Evolutionary conservation across 2,329 filamentous ascomycete genomes (phyloP).

Genomic region (Purpureocillium lavendulum): DNA sequence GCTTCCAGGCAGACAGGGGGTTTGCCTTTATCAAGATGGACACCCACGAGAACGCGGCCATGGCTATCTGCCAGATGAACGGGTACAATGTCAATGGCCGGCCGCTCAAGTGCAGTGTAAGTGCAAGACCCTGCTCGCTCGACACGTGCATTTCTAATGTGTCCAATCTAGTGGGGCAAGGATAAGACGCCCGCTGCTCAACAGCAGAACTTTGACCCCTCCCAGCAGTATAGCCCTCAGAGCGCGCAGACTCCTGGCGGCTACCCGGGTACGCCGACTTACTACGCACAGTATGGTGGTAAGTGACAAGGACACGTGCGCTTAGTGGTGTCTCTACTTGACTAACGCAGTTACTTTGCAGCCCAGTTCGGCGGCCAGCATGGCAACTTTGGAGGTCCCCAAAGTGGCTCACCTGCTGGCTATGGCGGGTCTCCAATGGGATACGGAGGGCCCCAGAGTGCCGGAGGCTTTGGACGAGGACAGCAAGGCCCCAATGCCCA

Average conservation of each 20-base stretch:
- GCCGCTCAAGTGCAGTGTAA: slow-evolving; percentile 95
- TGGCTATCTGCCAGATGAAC: slow-evolving; percentile 96
- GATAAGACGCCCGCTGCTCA: slow-evolving; percentile 78
- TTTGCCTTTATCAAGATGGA: slow-evolving; percentile 99
- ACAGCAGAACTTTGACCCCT: slow-evolving; percentile 63
- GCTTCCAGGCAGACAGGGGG: slow-evolving; percentile 94
- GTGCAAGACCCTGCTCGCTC: slow-evolving; percentile 30
- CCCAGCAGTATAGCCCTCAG: slow-evolving; percentile 63
- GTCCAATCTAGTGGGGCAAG: slow-evolving; percentile 83
- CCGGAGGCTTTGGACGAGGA: slow-evolving; percentile 78
- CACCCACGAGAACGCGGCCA: slow-evolving; percentile 92
- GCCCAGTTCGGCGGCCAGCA: slow-evolving; percentile 57
- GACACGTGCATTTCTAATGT: slow-evolving; percentile 17
- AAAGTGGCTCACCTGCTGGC: slow-evolving; percentile 51
- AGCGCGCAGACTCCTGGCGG: slow-evolving; percentile 61
- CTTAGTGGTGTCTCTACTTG: slow-evolving; percentile 10
- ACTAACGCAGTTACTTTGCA: slow-evolving; percentile 15
- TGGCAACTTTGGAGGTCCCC: slow-evolving; percentile 55
- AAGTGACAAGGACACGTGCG: slow-evolving; percentile 32
- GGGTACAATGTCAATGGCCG: slow-evolving; percentile 97
- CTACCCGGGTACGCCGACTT: slow-evolving; percentile 74
- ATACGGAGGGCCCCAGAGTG: slow-evolving; percentile 65
- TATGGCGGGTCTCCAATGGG: slow-evolving; percentile 62
- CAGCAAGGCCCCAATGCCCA: slow-evolving; percentile 49
- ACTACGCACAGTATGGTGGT: slow-evolving; percentile 92